phyloP scores from a whole-genome alignment of 2,329 filamentous ascomycete genomes.

The Cercospora sp. region DNA sequence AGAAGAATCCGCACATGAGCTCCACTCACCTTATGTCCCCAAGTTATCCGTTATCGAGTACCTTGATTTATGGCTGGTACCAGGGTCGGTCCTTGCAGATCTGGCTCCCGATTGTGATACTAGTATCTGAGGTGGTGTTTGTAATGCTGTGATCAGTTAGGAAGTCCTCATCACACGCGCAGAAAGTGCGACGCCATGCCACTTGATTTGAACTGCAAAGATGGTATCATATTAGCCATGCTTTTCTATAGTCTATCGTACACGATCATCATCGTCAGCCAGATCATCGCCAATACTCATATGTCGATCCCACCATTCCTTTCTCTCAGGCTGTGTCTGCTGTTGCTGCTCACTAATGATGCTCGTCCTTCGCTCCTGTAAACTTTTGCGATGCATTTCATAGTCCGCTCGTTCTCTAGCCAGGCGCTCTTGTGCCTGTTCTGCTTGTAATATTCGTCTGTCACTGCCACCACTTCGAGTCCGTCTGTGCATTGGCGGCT shows the following conservation, averaged over 20 bases:
- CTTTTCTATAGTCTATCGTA: constrained; percentile 3
- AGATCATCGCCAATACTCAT: constrained; percentile 24
- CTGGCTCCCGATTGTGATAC: no score
- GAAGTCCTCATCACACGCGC: neutral
- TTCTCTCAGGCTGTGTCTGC: constrained; percentile 16
- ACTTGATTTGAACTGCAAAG: neutral
- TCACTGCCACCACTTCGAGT: constrained; percentile 36
- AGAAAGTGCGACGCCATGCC: neutral
- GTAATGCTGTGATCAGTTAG: neutral
- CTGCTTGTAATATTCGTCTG: constrained; percentile 36
- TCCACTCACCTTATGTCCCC: no score
- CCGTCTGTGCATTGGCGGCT: constrained; percentile 30
- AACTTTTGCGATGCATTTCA: constrained; percentile 24
- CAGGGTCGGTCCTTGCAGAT: no score
- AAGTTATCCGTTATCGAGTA: no score
- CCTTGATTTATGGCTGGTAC: no score
- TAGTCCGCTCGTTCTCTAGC: constrained; percentile 41
- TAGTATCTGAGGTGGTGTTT: no score
- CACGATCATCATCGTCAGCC: constrained; percentile 18
- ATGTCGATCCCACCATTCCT: constrained; percentile 36
- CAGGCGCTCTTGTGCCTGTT: constrained; percentile 42
- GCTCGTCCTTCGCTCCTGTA: constrained; percentile 28
- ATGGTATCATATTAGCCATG: neutral
- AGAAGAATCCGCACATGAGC: no score
- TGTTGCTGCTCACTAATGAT: constrained; percentile 13